Evolutionary conservation across 495 filamentous ascomycete species (phyloP).

Genomic region (Penicillium angulare): DNA sequence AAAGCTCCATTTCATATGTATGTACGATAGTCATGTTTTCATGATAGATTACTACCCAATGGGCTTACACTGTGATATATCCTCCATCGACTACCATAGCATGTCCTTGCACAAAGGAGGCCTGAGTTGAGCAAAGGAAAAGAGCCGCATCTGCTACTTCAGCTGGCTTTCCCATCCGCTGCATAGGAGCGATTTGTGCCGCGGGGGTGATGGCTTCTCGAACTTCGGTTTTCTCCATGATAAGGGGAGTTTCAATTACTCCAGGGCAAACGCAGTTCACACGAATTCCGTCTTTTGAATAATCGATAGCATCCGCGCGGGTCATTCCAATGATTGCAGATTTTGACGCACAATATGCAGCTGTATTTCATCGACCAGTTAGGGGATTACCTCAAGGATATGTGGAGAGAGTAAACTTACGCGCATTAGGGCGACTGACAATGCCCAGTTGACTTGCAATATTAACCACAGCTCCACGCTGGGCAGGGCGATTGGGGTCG

Average conservation of each 20-base stretch:
- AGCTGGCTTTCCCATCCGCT: slow-evolving; percentile 45
- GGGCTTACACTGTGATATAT: slow-evolving; percentile 37
- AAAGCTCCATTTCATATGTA: no score
- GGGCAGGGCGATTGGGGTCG: slow-evolving; percentile 26
- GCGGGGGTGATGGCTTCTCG: slow-evolving; percentile 32
- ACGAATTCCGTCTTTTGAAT: slow-evolving; percentile 45
- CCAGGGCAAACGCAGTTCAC: slow-evolving; percentile 57
- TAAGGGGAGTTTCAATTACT: slow-evolving; percentile 50
- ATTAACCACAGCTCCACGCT: slow-evolving; percentile 50
- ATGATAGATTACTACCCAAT: neutral
- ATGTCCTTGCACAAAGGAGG: slow-evolving; percentile 52
- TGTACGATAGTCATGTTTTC: no score
- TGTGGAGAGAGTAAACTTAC: slow-evolving; percentile 31
- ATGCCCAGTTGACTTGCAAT: slow-evolving; percentile 55
- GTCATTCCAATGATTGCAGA: slow-evolving; percentile 48
- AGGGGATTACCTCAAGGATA: no score
- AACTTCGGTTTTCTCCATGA: slow-evolving; percentile 34
- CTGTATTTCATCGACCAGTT: no score
- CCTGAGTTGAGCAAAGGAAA: slow-evolving; percentile 47
- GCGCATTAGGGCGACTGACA: slow-evolving; percentile 44
- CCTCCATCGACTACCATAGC: slow-evolving; percentile 54
- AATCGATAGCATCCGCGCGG: slow-evolving; percentile 50
- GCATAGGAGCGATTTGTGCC: slow-evolving; percentile 50
- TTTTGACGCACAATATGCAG: slow-evolving; percentile 48
- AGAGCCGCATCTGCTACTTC: slow-evolving; percentile 52